phyloP scores from a whole-genome alignment of 805 yeast genomes.

The Komagataella kurtzmanii region DNA sequence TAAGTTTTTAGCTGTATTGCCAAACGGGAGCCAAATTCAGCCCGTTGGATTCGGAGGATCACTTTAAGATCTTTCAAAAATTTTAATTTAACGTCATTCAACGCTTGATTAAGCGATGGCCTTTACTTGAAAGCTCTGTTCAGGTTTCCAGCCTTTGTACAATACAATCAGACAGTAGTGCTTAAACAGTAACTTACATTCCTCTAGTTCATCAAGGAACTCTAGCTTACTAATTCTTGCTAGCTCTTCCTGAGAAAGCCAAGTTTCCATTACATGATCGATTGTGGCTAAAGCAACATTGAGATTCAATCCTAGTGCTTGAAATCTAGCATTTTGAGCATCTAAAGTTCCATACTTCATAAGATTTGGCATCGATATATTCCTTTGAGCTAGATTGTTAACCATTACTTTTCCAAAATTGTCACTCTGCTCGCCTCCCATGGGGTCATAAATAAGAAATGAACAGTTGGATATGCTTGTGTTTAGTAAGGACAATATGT shows the following conservation, averaged over 20 bases:
- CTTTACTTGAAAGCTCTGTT: neutral
- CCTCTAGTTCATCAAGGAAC: conserved; percentile 66
- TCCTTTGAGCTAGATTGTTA: conserved; percentile 43
- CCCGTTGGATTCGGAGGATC: conserved; percentile 46
- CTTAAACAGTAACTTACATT: conserved; percentile 40
- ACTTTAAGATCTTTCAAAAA: neutral
- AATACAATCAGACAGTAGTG: conserved; percentile 39
- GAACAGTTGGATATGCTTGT: conserved; percentile 11
- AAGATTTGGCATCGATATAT: conserved; percentile 48
- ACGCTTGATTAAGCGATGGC: neutral
- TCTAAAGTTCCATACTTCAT: conserved; percentile 33
- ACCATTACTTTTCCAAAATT: conserved; percentile 60
- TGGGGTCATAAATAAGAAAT: conserved; percentile 55
- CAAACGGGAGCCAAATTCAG: conserved; percentile 19
- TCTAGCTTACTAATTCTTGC: conserved; percentile 39
- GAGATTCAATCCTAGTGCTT: conserved; percentile 8
- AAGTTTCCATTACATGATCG: conserved; percentile 21
- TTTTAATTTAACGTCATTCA: no score
- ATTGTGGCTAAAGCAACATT: conserved; percentile 29
- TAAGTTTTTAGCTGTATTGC: conserved; percentile 55
- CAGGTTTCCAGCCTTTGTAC: conserved; percentile 10
- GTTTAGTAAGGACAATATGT: conserved; percentile 30
- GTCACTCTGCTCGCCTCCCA: conserved; percentile 25
- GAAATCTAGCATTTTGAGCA: conserved; percentile 24
- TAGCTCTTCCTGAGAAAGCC: conserved; percentile 30